phyloP scores from a whole-genome alignment of 163 green algal genomes.

The Smithsoniella earleae region DNA sequence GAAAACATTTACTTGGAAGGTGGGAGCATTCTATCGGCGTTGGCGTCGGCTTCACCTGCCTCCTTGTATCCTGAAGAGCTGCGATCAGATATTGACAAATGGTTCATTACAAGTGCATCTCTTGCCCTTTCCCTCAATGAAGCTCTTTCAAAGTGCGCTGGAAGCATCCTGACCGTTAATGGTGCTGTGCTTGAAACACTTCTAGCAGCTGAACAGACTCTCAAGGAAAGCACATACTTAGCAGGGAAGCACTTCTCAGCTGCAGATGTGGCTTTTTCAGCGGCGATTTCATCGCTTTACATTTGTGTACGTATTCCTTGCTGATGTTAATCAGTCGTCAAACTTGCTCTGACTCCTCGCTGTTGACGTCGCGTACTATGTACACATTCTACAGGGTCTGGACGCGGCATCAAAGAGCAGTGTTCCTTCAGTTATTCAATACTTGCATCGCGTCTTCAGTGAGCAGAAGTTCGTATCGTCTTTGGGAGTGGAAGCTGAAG shows the following conservation, averaged over 20 bases:
- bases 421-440: background rate
- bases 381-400: constrained; percentile 4
- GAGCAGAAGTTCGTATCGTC: too few species aligned
- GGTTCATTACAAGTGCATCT: background rate
- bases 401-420: background rate
- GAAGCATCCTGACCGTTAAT: background rate
- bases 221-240: background rate
- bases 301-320: background rate
- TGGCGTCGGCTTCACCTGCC: background rate
- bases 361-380: too few species aligned
- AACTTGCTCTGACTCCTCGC: too few species aligned
- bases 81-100: background rate
- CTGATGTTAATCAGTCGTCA: too few species aligned
- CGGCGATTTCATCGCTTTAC: background rate
- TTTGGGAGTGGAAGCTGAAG: too few species aligned
- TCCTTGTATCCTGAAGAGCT: background rate
- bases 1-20: background rate
- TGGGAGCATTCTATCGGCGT: background rate
- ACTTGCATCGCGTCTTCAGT: background rate
- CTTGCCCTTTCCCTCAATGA: background rate
- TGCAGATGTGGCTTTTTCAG: background rate
- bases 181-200: too few species aligned
- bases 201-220: background rate
- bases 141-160: background rate
- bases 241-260: background rate